Evolutionary conservation across 2,329 filamentous ascomycete genomes (phyloP), one percentile per base, ranked within the genome.

Genomic region (Fusarium verticillioides): DNA sequence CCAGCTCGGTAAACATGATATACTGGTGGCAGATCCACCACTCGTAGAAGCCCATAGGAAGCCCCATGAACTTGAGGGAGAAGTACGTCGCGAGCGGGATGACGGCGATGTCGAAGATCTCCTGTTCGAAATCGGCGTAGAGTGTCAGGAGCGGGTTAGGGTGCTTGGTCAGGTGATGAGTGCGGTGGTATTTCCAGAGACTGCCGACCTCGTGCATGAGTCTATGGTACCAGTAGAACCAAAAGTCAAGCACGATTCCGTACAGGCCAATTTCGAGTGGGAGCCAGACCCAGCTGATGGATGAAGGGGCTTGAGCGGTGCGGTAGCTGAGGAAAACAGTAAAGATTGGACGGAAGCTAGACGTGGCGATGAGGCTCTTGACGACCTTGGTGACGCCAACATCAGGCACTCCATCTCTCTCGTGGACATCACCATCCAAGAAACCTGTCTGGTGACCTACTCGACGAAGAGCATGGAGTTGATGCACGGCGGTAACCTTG

Each of bases 21-120:
- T 69, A 69, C 23, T 69, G 66, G 28, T 69, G 66, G 44, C 66
- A 69, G 21, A 69, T 62, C 63, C 66, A 69, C 66, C 66, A 69
- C 9, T 69, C 66, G 18, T 69, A 69, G 58, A 62, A 69, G 43
- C 66, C 66, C 36, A 69, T 30, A 0, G 57, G 66, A 4, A 69
- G 37, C 3, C 63, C 49, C 10, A 66, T 21, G 2, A 59, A 30
- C 39, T 34, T 59, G 0, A 69, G 46, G 1, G 63, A 58, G n/a
- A 53, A 30, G 10, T 53, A 69, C 0, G 66, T 59, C 1, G 58
- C 28, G 18, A 69, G 60, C 1, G 66, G 66, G 15, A 69, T 49
- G 12, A 53, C 57, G 18, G 65, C 52, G 44, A 69, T 66, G 23
- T 69, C 66, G 30, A 69, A 66, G 16, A 69, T 52, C 37, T 69